Base-by-base conservation (phyloP, 345 rosid genomes). In the Rhodamnia argentea region DNA sequence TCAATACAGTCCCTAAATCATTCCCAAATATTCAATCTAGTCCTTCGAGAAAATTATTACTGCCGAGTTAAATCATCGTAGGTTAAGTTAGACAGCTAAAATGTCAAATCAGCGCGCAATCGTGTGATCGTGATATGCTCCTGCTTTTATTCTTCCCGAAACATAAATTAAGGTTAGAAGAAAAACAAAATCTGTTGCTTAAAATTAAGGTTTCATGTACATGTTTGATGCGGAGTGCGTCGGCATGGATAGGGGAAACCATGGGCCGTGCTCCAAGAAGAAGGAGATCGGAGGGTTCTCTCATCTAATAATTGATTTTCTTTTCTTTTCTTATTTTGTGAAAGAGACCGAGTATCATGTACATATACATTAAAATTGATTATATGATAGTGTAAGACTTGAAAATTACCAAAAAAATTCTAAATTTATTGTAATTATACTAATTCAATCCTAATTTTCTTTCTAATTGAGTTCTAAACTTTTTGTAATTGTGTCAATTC, bases 21-120 rank as follows among this genome's bases (percentile, higher is more conserved):
- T 62, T 62, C 3, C 29, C 15, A 29, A 27, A 27, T 3, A 29
- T 29, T 0, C 2, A 29, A 29, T 27, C 1, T 62, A 15, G 7
- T 29, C 3, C 3, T 0, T 62, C 0, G 0, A 7, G 74, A 29
- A 8, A 62, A 27, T 3, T 1, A 29, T 5, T 13, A 27, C 27
- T 0, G 74, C 27, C 0, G 20, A 62, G 23, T 3, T 7, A 11
- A 62, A 62, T 29, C 20, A 14, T 14, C 11, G 0, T 62, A 7
- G 29, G 75, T 14, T 7, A 1, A 29, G 75, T 0, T 3, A 2
- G 22, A 62, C 1, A 0, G 14, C 14, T 60, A 7, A 14, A 60
- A 60, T 27, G 40, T 10, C 37, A 27, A 60, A 37, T 14, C 1
- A 10, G 20, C 0, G 1, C 2, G 0, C 7, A 6, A 22, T 55